These are phyloP conservation scores for Lonicera japonica DNA, from an alignment of 129 eudicot genomes.

Conservation along the genomic window DNA sequence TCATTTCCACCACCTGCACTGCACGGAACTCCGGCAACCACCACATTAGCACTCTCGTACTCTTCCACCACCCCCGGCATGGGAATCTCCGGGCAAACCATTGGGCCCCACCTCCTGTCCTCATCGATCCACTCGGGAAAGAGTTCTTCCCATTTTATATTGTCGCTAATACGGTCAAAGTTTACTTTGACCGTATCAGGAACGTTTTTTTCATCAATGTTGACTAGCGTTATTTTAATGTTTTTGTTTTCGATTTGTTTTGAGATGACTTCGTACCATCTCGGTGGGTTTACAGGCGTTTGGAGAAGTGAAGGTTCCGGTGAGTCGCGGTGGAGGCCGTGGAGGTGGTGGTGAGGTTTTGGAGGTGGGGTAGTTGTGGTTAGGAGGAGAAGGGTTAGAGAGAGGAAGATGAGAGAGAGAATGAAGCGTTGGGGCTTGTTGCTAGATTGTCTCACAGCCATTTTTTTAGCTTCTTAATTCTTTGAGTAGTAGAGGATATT, in stretches of 20 bases:
- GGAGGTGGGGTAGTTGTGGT: conserved; percentile 17
- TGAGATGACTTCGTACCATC: conserved; percentile 24
- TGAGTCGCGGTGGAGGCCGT: neutral
- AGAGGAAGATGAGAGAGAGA: conserved; percentile 28
- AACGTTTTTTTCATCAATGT: conserved; percentile 4
- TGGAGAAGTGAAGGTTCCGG: neutral
- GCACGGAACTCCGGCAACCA: conserved; percentile 53
- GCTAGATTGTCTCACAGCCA: conserved; percentile 22
- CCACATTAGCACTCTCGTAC: conserved; percentile 39
- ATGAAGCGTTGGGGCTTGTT: conserved; percentile 23
- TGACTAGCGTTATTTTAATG: conserved; percentile 36
- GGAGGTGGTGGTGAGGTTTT: neutral
- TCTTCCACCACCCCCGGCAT: conserved; percentile 31
- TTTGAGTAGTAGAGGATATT: too few species aligned
- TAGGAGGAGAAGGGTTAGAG: conserved; percentile 26
- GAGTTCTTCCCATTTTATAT: conserved; percentile 41
- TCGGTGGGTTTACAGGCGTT: conserved; percentile 8
- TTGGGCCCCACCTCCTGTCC: conserved; percentile 12
- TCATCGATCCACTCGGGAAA: conserved; percentile 70
- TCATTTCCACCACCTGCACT: neutral
- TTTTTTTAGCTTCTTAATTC: neutral
- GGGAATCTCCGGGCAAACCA: conserved; percentile 54
- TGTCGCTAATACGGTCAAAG: conserved; percentile 23
- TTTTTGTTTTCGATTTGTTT: conserved; percentile 6
- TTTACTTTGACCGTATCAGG: conserved; percentile 9